Evolutionary conservation across 2,329 filamentous ascomycete species (phyloP).

Genomic region (Aspergillus brunneoviolaceus): DNA sequence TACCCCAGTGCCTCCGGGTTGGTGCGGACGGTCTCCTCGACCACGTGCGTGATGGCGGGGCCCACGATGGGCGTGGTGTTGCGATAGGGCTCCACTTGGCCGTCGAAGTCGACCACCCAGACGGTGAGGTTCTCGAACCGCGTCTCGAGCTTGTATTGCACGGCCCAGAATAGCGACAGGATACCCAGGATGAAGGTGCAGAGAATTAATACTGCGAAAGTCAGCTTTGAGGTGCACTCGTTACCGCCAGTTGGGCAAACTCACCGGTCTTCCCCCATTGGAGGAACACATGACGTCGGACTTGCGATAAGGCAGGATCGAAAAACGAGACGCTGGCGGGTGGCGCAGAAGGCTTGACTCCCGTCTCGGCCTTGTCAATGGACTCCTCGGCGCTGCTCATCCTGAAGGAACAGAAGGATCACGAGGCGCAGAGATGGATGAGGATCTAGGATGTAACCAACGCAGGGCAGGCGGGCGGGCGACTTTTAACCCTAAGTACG

Average conservation of each 20-base stretch:
- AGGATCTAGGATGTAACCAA: not conserved
- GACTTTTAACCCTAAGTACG: not conserved
- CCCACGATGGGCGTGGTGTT: slow-evolving; percentile 55
- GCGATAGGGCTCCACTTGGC: slow-evolving; percentile 53
- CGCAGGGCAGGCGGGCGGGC: not conserved
- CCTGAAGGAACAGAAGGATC: not conserved
- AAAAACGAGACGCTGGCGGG: slow-evolving; percentile 29
- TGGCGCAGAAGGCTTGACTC: slow-evolving; percentile 11
- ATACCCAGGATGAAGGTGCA: slow-evolving; percentile 57
- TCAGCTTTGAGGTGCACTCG: not conserved
- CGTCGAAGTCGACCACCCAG: slow-evolving; percentile 65
- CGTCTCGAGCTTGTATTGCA: slow-evolving; percentile 52
- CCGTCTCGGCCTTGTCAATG: slow-evolving; percentile 9
- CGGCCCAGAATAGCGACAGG: slow-evolving; percentile 62
- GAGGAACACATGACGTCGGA: slow-evolving; percentile 21
- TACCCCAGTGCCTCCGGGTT: slow-evolving; percentile 51
- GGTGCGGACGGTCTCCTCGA: slow-evolving; percentile 45
- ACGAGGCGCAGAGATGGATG: not conserved
- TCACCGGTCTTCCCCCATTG: slow-evolving; percentile 28
- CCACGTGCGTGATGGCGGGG: slow-evolving; percentile 51
- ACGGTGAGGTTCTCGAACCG: slow-evolving; percentile 53
- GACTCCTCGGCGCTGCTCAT: slow-evolving; percentile 9
- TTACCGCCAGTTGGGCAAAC: not conserved
- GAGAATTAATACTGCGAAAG: slow-evolving; percentile 40
- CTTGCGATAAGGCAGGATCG: slow-evolving; percentile 25